Conservation (phyloP, 2,329 filamentous ascomycete genomes). For the Fusarium albosuccineum region DNA sequence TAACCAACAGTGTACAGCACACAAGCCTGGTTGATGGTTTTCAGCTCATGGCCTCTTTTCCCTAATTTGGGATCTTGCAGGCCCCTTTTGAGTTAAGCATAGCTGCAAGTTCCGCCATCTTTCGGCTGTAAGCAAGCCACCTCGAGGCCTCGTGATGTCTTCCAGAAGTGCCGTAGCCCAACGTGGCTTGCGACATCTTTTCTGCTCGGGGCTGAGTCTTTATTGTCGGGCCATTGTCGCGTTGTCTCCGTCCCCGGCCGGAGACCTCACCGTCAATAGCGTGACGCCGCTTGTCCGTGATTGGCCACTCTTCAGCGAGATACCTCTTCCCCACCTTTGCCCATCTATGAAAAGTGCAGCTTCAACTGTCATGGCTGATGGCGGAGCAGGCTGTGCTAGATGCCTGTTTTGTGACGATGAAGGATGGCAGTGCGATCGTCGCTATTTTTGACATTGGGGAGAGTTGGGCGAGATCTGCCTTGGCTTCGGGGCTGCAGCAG, state of each 20-base stretch:
- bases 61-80: not conserved
- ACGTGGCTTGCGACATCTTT: not conserved
- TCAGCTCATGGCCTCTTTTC: conserved; percentile 1
- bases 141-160: conserved; percentile 3
- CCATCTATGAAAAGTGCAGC: not conserved
- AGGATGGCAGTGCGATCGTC: not conserved
- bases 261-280: conserved; percentile 6
- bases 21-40: not conserved
- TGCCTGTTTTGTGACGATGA: not conserved
- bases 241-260: conserved; percentile 1
- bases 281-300: not conserved
- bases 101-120: conserved; percentile 4
- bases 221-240: not conserved
- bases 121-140: conserved; percentile 10
- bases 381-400: conserved; percentile 23
- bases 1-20: not conserved
- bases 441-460: conserved; percentile 19
- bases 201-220: not conserved
- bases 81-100: conserved; percentile 7
- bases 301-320: conserved; percentile 6
- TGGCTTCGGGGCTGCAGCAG: not conserved
- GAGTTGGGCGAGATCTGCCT: not conserved
- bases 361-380: conserved; percentile 8
- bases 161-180: not conserved
- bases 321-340: conserved; percentile 11